A percentile compares a stretch with the other conserved stretches of the same genome.
Evolutionary conservation across 2,329 filamentous ascomycete genomes (phyloP).

Genomic region (Exophiala lecanii-corni): DNA sequence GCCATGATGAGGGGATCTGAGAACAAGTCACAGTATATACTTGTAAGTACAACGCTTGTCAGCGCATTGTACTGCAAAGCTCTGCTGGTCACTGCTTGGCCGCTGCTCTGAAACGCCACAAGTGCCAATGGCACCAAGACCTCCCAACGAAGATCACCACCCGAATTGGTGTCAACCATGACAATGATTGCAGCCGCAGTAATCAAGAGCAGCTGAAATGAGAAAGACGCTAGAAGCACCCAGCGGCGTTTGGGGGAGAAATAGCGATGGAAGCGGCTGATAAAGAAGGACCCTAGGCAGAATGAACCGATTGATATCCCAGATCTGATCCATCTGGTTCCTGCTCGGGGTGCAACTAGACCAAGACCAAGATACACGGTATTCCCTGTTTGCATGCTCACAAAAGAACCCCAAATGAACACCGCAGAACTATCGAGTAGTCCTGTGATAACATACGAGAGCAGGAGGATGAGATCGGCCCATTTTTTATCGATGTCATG

Average conservation of each 20-base stretch:
- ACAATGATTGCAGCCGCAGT: slow-evolving; percentile 34
- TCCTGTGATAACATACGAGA: slow-evolving; percentile 73
- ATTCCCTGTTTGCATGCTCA: slow-evolving; percentile 83
- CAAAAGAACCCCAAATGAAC: slow-evolving; percentile 73
- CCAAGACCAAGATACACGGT: slow-evolving; percentile 75
- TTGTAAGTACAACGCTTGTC: slow-evolving; percentile 75
- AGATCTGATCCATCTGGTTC: slow-evolving; percentile 65
- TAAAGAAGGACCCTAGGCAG: slow-evolving; percentile 67
- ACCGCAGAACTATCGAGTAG: slow-evolving; percentile 72
- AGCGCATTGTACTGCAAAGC: slow-evolving; percentile 65
- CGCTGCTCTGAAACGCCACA: slow-evolving; percentile 71
- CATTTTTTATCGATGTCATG: slow-evolving; percentile 29
- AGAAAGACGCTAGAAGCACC: slow-evolving; percentile 59
- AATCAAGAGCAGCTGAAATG: slow-evolving; percentile 44
- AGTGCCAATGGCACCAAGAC: slow-evolving; percentile 64
- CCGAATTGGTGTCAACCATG: slow-evolving; percentile 38
- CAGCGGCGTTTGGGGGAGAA: slow-evolving; percentile 60
- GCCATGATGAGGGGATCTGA: slow-evolving; percentile 54
- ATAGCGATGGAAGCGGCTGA: slow-evolving; percentile 62
- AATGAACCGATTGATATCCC: slow-evolving; percentile 66
- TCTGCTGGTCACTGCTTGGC: slow-evolving; percentile 70
- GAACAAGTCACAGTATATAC: slow-evolving; percentile 76
- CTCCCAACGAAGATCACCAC: slow-evolving; percentile 49
- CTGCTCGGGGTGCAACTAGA: slow-evolving; percentile 53
- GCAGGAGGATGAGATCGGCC: slow-evolving; percentile 64